Base-by-base conservation (phyloP, 2,329 filamentous ascomycete species). In the Aspergillus neoniger region DNA sequence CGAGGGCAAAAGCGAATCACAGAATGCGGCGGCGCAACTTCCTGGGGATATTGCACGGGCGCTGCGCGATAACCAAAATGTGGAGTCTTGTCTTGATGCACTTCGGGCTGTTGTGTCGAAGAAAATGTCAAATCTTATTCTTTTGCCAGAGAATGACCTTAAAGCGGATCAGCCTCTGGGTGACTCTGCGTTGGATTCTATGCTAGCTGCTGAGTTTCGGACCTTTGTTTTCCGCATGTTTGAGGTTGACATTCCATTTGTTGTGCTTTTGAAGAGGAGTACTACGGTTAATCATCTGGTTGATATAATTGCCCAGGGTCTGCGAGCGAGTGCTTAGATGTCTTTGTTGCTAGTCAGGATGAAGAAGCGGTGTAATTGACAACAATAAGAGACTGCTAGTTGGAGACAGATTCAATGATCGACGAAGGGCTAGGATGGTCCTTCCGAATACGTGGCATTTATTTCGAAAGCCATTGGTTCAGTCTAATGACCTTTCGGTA, bases 131-230 rank as follows among this genome's bases (percentile, higher is more conserved):
- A 55, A 59, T 9, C 23, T 59, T 3, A 39, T 59, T 1, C 43
- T 59, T 5, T 21, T 55, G 9, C 48, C 51, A 2, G 21, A 47
- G 3, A 38, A 32, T 9, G 28, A 50, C 4, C 25, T 65, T 4
- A 47, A 59, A 15, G n/a, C 36, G 1, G 30, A 23, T 15, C 48
- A 47, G 4, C 36, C 51, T 3, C 43, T 69, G 2, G 56, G 62
- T 1, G 49, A 51, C 2, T 67, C 62, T 17, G 70, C 67, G 9
- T 43, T 72, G 57, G 69, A 72, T 52, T 66, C 62, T 41, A 70
- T 72, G 68, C 59, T 71, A 28, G 68, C 64, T 9, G 63, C 67
- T 3, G 69, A 72, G 58, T 63, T 72, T 15, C 59, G 70, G 4
- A 64, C 52, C 6, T 70, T 61, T 59, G 52, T 71, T 9, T 69